Evolutionary conservation across 345 rosid genomes (phyloP).

Genomic region (Sisymbrium altissimum): DNA sequence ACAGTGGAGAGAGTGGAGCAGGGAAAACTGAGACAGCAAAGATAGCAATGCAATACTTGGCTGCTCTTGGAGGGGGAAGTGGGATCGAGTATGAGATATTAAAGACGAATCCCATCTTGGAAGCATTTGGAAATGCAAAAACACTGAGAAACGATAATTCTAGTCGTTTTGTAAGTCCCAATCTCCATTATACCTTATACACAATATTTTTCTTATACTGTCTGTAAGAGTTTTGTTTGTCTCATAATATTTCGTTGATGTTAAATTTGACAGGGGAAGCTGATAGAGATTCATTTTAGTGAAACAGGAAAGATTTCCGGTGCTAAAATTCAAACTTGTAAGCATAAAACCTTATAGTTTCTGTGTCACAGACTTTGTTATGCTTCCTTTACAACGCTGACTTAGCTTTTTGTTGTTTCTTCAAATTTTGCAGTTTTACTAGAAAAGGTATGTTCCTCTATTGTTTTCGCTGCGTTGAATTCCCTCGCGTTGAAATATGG

Average conservation of each 20-base stretch:
- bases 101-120: conserved; percentile 91
- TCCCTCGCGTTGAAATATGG: conserved; percentile 5
- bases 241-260: conserved; percentile 9
- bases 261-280: conserved; percentile 53
- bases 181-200: not conserved
- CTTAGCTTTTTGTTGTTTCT: not conserved
- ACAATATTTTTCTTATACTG: not conserved
- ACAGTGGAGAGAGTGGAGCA: conserved; percentile 98
- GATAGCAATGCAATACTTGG: conserved; percentile 98
- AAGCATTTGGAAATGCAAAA: conserved; percentile 99
- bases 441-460: conserved; percentile 69
- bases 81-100: conserved; percentile 95
- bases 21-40: conserved; percentile 99
- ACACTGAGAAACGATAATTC: conserved; percentile 93
- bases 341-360: not conserved
- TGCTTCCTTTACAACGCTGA: conserved; percentile 3
- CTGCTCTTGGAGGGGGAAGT: conserved; percentile 99
- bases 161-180: conserved; percentile 87
- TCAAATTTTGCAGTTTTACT: conserved; percentile 27
- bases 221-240: not conserved
- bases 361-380: not conserved
- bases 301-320: conserved; percentile 97
- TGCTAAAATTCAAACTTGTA: conserved; percentile 84
- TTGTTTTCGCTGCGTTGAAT: not conserved
- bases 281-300: conserved; percentile 95